Evolutionary conservation across 2,329 filamentous ascomycete species (phyloP).

Genomic region (Xylariaceae sp.): DNA sequence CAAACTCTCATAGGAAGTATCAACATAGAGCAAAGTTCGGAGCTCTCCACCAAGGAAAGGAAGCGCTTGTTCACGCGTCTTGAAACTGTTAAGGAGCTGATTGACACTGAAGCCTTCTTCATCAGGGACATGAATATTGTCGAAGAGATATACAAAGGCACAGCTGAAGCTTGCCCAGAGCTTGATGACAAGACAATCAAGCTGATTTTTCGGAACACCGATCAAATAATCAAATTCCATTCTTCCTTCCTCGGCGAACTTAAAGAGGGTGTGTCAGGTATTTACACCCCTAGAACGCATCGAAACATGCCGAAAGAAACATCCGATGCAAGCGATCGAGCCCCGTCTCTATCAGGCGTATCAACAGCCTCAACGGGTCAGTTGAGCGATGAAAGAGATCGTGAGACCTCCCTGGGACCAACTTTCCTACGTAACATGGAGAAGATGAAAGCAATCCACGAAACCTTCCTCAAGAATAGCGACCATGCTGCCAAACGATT

Average conservation of each 20-base stretch:
- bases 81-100: constrained; percentile 83
- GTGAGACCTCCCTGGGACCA: constrained; percentile 49
- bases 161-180: constrained; percentile 74
- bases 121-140: constrained; percentile 95
- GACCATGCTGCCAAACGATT: constrained; percentile 59
- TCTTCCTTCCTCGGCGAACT: constrained; percentile 73
- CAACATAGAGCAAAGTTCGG: constrained; percentile 24
- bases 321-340: constrained; percentile 38
- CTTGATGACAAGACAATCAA: constrained; percentile 82
- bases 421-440: constrained; percentile 56
- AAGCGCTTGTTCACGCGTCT: constrained; percentile 76
- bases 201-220: constrained; percentile 86
- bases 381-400: constrained; percentile 49
- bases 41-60: constrained; percentile 51
- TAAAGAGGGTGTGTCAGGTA: constrained; percentile 72
- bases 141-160: constrained; percentile 96
- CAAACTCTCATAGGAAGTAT: constrained; percentile 35
- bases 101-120: constrained; percentile 89
- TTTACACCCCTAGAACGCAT: constrained; percentile 65
- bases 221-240: constrained; percentile 85
- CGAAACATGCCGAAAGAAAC: constrained; percentile 40
- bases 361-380: constrained; percentile 38
- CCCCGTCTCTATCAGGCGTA: constrained; percentile 22
- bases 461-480: constrained; percentile 60
- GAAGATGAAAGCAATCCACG: constrained; percentile 57